Conservation (phyloP, 768 basidiomycete genomes). For the Rhizopogon roseolus region DNA sequence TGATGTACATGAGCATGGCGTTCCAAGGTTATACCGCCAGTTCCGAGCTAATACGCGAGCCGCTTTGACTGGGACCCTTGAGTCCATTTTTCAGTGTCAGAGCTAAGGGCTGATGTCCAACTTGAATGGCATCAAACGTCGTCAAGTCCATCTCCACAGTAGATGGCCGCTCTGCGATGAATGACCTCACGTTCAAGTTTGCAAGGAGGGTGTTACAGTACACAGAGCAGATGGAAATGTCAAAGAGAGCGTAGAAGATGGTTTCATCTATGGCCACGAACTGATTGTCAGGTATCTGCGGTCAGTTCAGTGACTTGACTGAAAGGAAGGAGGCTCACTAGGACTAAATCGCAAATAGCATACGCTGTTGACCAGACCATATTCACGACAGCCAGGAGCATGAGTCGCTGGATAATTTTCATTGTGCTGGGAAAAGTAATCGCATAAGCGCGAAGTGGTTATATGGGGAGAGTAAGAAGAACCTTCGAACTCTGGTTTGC, state of each 20-base stretch:
- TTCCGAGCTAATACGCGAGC: not conserved
- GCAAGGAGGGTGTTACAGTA: conserved; percentile 15
- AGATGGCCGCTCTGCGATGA: not conserved
- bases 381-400: not conserved
- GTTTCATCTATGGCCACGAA: not conserved
- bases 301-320: not conserved
- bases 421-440: not conserved
- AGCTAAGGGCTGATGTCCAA: not conserved
- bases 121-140: not conserved
- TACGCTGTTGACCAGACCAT: not conserved
- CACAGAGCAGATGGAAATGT: conserved; percentile 13
- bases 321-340: not conserved
- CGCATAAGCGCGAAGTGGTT: not conserved
- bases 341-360: not conserved
- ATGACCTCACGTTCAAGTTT: conserved; percentile 12
- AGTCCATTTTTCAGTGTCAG: not conserved
- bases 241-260: conserved; percentile 1
- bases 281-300: not conserved
- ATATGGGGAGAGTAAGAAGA: not conserved
- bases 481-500: not conserved
- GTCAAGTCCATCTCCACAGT: not conserved
- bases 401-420: not conserved
- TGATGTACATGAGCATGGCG: too few relatives aligned
- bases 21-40: not conserved
- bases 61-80: not conserved